Conservation (phyloP, 202 grass and related monocot species). For the Elaeis oleifera region DNA sequence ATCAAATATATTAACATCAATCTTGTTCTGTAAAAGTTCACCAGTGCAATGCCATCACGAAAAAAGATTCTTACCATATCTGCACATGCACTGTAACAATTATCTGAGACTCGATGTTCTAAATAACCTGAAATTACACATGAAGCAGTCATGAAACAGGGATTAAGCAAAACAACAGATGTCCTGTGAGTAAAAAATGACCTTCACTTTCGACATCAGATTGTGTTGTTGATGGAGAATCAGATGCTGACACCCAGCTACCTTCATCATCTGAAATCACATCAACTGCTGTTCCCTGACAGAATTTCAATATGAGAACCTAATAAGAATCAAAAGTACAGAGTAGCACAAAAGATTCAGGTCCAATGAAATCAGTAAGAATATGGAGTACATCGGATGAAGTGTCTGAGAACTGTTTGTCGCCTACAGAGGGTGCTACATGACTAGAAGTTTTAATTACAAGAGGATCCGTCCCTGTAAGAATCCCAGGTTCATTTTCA, state of each 20-base stretch:
- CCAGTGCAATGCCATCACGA: no score
- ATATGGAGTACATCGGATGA: conserved; percentile 25
- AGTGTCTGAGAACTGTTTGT: conserved; percentile 25
- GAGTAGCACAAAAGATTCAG: conserved; percentile 7
- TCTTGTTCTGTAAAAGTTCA: no score
- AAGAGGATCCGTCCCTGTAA: conserved; percentile 29
- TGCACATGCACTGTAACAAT: conserved; percentile 23
- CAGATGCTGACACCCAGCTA: conserved; percentile 40
- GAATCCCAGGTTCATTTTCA: conserved; percentile 26
- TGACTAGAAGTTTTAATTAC: conserved; percentile 23
- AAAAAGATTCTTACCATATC: conserved; percentile 37
- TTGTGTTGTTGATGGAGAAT: conserved; percentile 47
- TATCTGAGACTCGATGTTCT: conserved; percentile 28
- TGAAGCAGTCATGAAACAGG: conserved; percentile 14
- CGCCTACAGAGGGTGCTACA: neutral
- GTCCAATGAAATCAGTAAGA: conserved; percentile 16
- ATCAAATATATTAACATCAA: no score
- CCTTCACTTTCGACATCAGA: conserved; percentile 36
- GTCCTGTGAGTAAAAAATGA: conserved; percentile 21
- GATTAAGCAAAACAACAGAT: conserved; percentile 15
- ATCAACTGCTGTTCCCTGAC: conserved; percentile 43
- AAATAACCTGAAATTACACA: conserved; percentile 45
- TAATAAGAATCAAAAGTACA: conserved; percentile 7
- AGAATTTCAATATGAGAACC: conserved; percentile 22
- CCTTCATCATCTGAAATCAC: conserved; percentile 48